These are phyloP conservation scores for Punica granatum DNA, from an alignment of 345 rosid species.

Conservation along the genomic window DNA sequence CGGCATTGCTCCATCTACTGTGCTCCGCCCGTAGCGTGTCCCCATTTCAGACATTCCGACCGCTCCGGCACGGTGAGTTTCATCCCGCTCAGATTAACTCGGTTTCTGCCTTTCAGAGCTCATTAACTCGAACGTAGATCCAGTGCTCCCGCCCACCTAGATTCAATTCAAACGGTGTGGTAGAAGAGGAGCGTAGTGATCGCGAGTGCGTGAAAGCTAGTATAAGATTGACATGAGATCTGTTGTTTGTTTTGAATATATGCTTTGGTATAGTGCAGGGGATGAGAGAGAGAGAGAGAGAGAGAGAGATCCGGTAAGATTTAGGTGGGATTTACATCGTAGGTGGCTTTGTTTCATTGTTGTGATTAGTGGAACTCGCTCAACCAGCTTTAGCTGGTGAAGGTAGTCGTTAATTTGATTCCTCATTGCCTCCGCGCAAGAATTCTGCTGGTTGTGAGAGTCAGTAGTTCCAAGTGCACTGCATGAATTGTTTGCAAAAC, in stretches of 20 bases:
- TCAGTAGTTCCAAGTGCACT: background rate
- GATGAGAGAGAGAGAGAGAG: background rate
- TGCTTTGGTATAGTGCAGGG: background rate
- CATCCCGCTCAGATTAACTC: background rate
- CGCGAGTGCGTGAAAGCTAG: background rate
- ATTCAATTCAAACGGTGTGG: background rate
- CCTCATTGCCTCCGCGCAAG: background rate
- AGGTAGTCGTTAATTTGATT: background rate
- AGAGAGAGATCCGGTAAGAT: background rate
- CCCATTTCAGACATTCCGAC: background rate
- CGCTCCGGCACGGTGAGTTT: slow-evolving; percentile 1
- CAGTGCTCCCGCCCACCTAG: background rate
- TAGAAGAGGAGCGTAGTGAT: background rate
- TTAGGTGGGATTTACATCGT: background rate
- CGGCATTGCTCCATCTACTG: background rate
- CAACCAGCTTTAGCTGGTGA: background rate
- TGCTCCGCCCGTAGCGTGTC: background rate
- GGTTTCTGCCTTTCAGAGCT: background rate
- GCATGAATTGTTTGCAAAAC: background rate
- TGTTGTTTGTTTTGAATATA: background rate
- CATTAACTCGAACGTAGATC: background rate
- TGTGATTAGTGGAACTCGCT: background rate
- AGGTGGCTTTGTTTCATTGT: background rate
- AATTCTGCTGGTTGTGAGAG: background rate
- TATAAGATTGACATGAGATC: background rate